Evolutionary conservation across 257 asterid species (phyloP).

Genomic region (Echium plantagineum): DNA sequence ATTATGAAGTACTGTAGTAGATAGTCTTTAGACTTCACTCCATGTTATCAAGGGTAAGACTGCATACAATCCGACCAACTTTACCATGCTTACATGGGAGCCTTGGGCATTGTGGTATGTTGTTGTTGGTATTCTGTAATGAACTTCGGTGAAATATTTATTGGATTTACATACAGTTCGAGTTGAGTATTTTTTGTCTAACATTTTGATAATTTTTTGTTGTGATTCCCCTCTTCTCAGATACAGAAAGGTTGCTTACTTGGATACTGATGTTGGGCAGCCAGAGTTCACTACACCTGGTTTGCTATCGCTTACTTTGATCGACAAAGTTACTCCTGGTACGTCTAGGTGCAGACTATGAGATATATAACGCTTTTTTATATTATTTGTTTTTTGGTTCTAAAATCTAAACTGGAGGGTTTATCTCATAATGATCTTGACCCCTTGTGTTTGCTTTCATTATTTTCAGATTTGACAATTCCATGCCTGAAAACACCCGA

Average conservation of each 20-base stretch:
- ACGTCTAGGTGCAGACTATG: not conserved
- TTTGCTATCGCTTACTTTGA: conserved; percentile 55
- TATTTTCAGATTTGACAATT: conserved; percentile 26
- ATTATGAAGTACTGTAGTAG: too few relatives aligned
- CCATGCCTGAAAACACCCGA: conserved; percentile 47
- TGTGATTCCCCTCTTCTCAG: conserved; percentile 23
- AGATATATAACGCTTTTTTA: not conserved
- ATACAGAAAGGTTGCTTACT: conserved; percentile 75
- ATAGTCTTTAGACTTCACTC: too few relatives aligned
- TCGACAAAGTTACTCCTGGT: conserved; percentile 76
- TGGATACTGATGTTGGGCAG: conserved; percentile 98
- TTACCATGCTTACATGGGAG: too few relatives aligned
- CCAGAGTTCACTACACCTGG: conserved; percentile 94
- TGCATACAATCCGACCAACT: too few relatives aligned
- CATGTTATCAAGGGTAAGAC: too few relatives aligned
- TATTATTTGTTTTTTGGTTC: not conserved
- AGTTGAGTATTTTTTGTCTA: not conserved
- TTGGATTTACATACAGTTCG: not conserved
- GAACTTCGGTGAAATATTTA: not conserved
- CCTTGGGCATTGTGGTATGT: too few relatives aligned
- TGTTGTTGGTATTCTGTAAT: too few relatives aligned
- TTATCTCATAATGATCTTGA: too few relatives aligned
- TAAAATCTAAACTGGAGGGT: too few relatives aligned
- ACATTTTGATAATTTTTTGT: not conserved
- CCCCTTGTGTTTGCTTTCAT: conserved; percentile 8